Evolutionary conservation across 192 early-diverging fungal species (phyloP).

Genomic region (Jimgerdemannia lactiflua): DNA sequence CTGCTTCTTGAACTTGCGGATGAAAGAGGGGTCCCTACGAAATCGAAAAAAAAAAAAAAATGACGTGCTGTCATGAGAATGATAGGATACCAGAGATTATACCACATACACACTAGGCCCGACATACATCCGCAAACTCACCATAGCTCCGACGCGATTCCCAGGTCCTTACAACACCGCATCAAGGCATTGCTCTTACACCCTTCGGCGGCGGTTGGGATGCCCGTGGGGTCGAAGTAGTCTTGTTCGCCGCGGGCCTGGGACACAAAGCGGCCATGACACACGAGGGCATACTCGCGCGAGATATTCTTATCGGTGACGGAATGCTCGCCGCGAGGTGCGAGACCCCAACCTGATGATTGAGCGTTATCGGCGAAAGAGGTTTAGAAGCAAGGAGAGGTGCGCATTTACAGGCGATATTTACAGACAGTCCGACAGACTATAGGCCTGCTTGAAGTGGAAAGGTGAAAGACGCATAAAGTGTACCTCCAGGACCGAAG

Average conservation of each 20-base stretch:
- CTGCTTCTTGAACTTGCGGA: constrained; percentile 81
- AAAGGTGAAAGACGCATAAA: not conserved
- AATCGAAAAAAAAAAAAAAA: constrained; percentile 4
- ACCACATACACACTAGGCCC: no score
- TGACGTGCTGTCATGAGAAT: not conserved
- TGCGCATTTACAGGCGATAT: no score
- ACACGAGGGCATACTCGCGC: constrained; percentile 90
- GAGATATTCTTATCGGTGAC: constrained; percentile 74
- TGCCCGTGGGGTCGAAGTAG: constrained; percentile 70
- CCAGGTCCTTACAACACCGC: constrained; percentile 97
- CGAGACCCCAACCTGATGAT: constrained; percentile 63
- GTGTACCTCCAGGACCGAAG: constrained; percentile 84
- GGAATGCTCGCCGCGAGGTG: constrained; percentile 87
- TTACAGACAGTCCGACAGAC: no score
- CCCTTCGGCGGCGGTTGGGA: constrained; percentile 85
- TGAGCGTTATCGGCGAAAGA: not conserved
- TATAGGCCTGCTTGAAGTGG: no score
- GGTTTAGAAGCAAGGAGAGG: not conserved
- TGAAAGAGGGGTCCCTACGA: constrained; percentile 81
- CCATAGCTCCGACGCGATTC: constrained; percentile 89
- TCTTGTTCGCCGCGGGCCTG: constrained; percentile 95
- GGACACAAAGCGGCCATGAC: constrained; percentile 81
- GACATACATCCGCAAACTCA: constrained; percentile 12
- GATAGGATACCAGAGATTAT: not conserved
- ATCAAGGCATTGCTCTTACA: constrained; percentile 92